phyloP scores from a whole-genome alignment of 176 grass and related monocot genomes.

The Musa troglodytarum region DNA sequence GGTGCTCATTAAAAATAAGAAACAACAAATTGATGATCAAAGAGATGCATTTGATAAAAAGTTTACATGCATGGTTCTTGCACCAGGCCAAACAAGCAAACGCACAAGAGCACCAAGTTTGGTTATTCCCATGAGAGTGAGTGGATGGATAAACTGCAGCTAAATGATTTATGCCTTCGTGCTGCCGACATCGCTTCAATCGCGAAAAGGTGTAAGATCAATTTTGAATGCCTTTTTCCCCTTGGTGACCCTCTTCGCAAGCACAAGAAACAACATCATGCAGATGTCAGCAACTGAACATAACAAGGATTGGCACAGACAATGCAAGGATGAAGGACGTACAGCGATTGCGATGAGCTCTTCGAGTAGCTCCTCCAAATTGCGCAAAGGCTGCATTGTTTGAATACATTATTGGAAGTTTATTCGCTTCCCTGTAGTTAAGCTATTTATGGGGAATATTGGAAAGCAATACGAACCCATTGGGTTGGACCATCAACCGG shows the following conservation, averaged over 20 bases:
- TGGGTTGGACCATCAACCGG: slow-evolving; percentile 96
- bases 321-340: slow-evolving; percentile 27
- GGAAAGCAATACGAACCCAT: slow-evolving; percentile 50
- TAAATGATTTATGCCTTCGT: neutral
- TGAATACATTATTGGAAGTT: slow-evolving; percentile 6
- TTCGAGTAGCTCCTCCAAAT: slow-evolving; percentile 80
- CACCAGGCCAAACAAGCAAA: too few relatives aligned
- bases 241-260: slow-evolving; percentile 51
- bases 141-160: too few relatives aligned
- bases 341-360: slow-evolving; percentile 86
- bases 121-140: too few relatives aligned
- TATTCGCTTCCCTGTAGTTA: neutral
- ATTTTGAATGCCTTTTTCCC: slow-evolving; percentile 72
- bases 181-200: slow-evolving; percentile 14
- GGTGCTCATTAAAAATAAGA: too few relatives aligned
- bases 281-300: neutral
- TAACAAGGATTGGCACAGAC: neutral
- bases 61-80: too few relatives aligned
- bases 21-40: too few relatives aligned
- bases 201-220: slow-evolving; percentile 54
- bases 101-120: too few relatives aligned
- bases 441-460: neutral
- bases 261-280: neutral
- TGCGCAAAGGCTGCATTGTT: slow-evolving; percentile 47
- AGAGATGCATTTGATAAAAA: too few relatives aligned